Conservation (phyloP, 257 asterid genomes). For the Lycium ferocissimum region DNA sequence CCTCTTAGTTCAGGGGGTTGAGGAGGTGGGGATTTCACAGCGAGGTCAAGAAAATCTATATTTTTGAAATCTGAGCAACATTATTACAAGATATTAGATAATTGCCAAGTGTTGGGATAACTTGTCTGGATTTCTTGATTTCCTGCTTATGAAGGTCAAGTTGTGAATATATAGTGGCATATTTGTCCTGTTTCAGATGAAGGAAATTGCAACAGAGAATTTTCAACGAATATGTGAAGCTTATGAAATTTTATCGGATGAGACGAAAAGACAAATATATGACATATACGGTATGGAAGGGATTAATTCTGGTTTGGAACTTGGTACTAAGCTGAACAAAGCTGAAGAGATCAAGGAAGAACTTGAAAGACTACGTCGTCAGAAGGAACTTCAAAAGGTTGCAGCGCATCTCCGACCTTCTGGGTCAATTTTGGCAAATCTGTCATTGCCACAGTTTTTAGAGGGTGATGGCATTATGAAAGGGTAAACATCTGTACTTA, state of each 20-base stretch:
- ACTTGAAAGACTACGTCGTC: constrained; percentile 79
- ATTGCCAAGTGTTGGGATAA: not conserved
- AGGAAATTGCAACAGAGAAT: constrained; percentile 94
- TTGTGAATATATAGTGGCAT: constrained; percentile 25
- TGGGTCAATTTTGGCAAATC: constrained; percentile 78
- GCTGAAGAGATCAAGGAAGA: constrained; percentile 92
- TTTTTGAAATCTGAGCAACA: not conserved
- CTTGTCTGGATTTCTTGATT: constrained; percentile 1
- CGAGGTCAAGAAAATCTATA: not conserved
- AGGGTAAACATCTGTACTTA: constrained; percentile 59
- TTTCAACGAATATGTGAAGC: constrained; percentile 97
- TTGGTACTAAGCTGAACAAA: constrained; percentile 80
- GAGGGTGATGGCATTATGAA: constrained; percentile 92
- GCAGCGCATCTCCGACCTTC: constrained; percentile 68
- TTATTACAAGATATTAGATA: constrained; percentile 15
- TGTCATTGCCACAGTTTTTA: constrained; percentile 75
- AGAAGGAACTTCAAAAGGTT: constrained; percentile 70
- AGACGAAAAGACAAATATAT: constrained; percentile 73
- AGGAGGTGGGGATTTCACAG: not conserved
- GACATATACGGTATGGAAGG: constrained; percentile 99
- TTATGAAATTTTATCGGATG: constrained; percentile 89
- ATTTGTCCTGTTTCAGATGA: constrained; percentile 65
- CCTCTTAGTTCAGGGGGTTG: constrained; percentile 6
- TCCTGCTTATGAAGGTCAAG: not conserved
- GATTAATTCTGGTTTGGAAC: constrained; percentile 87